phyloP scores from a whole-genome alignment of 2,329 filamentous ascomycete genomes.

The Eutypa lata region DNA sequence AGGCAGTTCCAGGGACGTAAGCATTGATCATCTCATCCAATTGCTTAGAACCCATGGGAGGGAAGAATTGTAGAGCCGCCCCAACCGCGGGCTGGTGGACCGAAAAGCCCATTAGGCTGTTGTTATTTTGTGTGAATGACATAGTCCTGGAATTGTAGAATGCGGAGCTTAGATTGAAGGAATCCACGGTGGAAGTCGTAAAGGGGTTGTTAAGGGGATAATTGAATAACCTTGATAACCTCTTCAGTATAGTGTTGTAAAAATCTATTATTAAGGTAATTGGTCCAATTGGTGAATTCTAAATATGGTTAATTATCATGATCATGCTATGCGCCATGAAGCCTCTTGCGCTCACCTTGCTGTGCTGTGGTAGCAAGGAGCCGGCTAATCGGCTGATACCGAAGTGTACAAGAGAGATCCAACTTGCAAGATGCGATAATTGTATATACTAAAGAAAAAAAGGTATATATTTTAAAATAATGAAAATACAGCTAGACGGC shows the following conservation, averaged over 20 bases:
- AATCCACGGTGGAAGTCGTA: constrained; percentile 15
- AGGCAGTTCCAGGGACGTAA: constrained; percentile 51
- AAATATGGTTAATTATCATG: too few relatives aligned
- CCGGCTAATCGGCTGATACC: not conserved
- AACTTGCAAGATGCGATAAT: not conserved
- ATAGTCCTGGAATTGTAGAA: constrained; percentile 19
- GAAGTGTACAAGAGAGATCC: not conserved
- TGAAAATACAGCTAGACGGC: not conserved
- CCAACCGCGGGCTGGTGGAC: constrained; percentile 58
- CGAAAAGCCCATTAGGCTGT: constrained; percentile 49
- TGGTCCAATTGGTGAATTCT: not conserved
- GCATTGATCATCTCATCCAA: constrained; percentile 58
- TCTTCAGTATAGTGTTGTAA: not conserved
- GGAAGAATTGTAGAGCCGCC: constrained; percentile 60
- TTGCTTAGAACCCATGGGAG: constrained; percentile 61
- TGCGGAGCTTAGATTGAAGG: constrained; percentile 6
- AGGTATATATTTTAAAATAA: not conserved
- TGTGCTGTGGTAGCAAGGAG: not conserved
- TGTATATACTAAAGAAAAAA: not conserved
- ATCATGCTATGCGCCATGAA: too few relatives aligned
- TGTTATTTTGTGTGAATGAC: constrained; percentile 31
- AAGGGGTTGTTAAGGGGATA: not conserved
- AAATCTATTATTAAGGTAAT: not conserved
- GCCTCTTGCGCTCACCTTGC: not conserved
- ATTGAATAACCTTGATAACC: not conserved